A percentile compares a stretch with the other conserved stretches of the same genome.
Conservation (phyloP, 2,329 filamentous ascomycete species). For the Penicillium sp. region DNA sequence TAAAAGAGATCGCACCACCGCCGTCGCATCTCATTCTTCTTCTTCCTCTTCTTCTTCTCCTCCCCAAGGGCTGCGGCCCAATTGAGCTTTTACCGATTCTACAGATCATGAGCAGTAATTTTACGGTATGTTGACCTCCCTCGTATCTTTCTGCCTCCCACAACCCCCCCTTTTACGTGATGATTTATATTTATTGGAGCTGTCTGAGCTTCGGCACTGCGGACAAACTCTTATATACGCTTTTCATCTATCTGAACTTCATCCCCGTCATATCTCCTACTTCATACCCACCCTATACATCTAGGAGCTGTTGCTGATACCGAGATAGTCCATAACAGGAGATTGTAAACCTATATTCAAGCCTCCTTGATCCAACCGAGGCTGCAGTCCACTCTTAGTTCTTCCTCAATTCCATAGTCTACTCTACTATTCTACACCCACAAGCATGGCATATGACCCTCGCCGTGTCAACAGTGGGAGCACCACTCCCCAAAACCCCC, state of each 20-base stretch:
- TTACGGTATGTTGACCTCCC: slow-evolving; percentile 33
- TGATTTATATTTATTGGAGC: slow-evolving; percentile 74
- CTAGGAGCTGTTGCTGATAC: slow-evolving; percentile 28
- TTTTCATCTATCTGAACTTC: slow-evolving; percentile 36
- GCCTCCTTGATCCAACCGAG: slow-evolving; percentile 37
- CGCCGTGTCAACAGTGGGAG: slow-evolving; percentile 54
- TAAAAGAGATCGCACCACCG: slow-evolving; percentile 15
- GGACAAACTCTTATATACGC: slow-evolving; percentile 67
- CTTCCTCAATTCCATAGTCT: slow-evolving; percentile 19
- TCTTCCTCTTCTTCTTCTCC: slow-evolving; percentile 15
- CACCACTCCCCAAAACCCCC: slow-evolving; percentile 44
- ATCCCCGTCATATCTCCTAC: slow-evolving; percentile 7
- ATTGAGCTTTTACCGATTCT: slow-evolving; percentile 13
- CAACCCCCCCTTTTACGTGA: slow-evolving; percentile 47
- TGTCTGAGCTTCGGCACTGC: slow-evolving; percentile 68
- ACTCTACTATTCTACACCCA: slow-evolving; percentile 11
- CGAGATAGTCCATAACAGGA: slow-evolving; percentile 34
- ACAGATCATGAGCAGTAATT: slow-evolving; percentile 34
- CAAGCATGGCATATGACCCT: slow-evolving; percentile 56
- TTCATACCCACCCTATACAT: neutral
- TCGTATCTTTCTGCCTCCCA: neutral
- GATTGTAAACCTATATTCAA: slow-evolving; percentile 39
- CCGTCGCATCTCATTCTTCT: neutral
- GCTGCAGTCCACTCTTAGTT: slow-evolving; percentile 10
- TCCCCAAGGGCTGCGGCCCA: slow-evolving; percentile 38